Evolutionary conservation across 2,329 filamentous ascomycete species (phyloP).

Genomic region (Capronia coronata): DNA sequence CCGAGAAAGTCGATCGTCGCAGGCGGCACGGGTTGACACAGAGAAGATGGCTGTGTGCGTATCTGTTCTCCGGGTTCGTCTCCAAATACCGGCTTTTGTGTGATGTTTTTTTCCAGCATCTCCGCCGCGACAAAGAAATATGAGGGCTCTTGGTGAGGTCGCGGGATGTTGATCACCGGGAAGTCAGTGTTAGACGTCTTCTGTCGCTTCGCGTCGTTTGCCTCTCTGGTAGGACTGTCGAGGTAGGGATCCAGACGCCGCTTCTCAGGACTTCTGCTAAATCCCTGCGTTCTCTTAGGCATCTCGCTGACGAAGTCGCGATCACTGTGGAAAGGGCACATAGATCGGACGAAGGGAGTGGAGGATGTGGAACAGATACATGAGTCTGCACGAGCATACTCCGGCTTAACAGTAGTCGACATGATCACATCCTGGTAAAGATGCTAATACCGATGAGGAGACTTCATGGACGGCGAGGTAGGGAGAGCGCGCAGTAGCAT

Average conservation of each 20-base stretch:
- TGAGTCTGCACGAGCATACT: slow-evolving; percentile 1
- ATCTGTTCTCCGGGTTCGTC: background rate
- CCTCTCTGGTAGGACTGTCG: background rate
- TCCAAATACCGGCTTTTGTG: background rate
- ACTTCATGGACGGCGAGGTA: background rate
- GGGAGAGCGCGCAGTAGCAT: background rate
- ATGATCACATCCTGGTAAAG: background rate
- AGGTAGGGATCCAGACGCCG: too few species aligned
- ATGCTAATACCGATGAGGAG: background rate
- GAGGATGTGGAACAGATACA: slow-evolving; percentile 7
- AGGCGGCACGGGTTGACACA: background rate
- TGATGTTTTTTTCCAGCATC: background rate
- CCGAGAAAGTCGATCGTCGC: slow-evolving; percentile 10
- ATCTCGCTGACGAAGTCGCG: slow-evolving; percentile 3
- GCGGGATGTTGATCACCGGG: too few species aligned
- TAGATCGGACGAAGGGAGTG: background rate
- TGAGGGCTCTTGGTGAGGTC: background rate
- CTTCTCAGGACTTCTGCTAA: too few species aligned
- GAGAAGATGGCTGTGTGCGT: background rate
- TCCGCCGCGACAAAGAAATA: background rate
- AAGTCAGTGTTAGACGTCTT: background rate
- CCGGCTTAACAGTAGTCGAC: slow-evolving; percentile 1
- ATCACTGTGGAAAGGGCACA: slow-evolving; percentile 13
- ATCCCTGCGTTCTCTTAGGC: background rate
- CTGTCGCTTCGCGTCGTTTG: background rate